Evolutionary conservation across 768 basidiomycete species (phyloP).

Genomic region (Pisolithus sp.): DNA sequence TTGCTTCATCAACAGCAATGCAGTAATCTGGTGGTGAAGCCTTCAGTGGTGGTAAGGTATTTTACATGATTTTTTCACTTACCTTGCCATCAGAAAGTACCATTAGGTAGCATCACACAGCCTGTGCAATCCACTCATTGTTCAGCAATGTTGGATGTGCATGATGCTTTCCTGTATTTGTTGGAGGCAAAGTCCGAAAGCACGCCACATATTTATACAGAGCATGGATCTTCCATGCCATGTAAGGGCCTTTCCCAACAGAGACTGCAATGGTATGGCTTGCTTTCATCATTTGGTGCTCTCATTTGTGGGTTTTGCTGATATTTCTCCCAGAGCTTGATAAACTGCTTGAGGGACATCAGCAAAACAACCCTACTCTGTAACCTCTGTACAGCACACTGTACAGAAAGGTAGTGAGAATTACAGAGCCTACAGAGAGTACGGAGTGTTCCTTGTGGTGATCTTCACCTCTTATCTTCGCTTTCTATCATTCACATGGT

Average conservation of each 20-base stretch:
- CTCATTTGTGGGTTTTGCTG: background rate
- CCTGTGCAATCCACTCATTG: background rate
- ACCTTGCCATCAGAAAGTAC: background rate
- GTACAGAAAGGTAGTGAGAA: too few relatives aligned
- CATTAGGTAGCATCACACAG: background rate
- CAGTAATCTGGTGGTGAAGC: background rate
- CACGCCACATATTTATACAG: background rate
- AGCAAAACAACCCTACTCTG: too few relatives aligned
- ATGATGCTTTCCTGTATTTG: constrained; percentile 1
- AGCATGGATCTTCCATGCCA: background rate
- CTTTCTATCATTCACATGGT: too few relatives aligned
- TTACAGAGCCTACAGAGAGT: too few relatives aligned
- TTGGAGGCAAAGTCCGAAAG: constrained; percentile 1
- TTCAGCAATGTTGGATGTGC: constrained; percentile 3
- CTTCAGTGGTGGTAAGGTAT: background rate
- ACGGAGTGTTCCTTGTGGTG: too few relatives aligned
- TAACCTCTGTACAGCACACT: too few relatives aligned
- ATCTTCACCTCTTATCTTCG: too few relatives aligned
- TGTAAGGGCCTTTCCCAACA: constrained; percentile 1
- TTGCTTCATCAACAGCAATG: background rate
- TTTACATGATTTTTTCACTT: background rate
- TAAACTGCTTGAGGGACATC: constrained; percentile 2
- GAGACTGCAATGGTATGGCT: constrained; percentile 1
- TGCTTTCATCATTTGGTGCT: background rate
- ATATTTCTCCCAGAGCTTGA: constrained; percentile 1